Evolutionary conservation across 176 grass and related monocot species (phyloP).

Genomic region (Poa annua): DNA sequence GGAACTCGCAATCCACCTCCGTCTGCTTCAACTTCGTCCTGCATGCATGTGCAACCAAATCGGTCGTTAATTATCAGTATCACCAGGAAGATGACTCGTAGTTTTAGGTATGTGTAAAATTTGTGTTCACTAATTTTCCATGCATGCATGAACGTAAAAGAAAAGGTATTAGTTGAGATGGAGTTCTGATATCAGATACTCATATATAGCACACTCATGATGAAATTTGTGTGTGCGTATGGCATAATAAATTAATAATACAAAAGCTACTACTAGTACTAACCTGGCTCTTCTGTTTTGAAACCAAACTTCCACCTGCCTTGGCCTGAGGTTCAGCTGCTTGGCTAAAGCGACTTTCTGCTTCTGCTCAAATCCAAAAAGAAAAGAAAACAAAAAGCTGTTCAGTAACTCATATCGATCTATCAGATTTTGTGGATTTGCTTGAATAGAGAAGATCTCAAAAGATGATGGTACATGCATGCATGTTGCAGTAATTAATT

Average conservation of each 20-base stretch:
- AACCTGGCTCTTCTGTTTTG: slow-evolving; percentile 97
- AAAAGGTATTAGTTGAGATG: not conserved
- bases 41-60: slow-evolving; percentile 27
- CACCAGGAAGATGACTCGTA: not conserved
- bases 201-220: not conserved
- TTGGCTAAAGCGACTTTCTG: slow-evolving; percentile 92
- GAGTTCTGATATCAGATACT: not conserved
- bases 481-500: not conserved
- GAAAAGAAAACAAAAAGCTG: not conserved
- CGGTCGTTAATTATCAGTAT: not conserved
- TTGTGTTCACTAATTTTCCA: not conserved
- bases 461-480: not conserved
- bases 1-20: slow-evolving; percentile 87
- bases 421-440: not conserved
- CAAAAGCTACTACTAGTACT: not conserved
- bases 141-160: slow-evolving; percentile 26
- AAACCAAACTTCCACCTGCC: slow-evolving; percentile 99
- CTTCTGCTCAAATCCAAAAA: slow-evolving; percentile 70
- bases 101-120: not conserved
- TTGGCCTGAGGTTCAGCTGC: slow-evolving; percentile 89
- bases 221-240: not conserved
- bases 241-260: not conserved
- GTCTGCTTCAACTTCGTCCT: slow-evolving; percentile 99
- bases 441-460: slow-evolving; percentile 7
- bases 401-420: slow-evolving; percentile 21